Base-by-base conservation (phyloP, 2,329 filamentous ascomycete species). In the Pleurostoma richardsiae region DNA sequence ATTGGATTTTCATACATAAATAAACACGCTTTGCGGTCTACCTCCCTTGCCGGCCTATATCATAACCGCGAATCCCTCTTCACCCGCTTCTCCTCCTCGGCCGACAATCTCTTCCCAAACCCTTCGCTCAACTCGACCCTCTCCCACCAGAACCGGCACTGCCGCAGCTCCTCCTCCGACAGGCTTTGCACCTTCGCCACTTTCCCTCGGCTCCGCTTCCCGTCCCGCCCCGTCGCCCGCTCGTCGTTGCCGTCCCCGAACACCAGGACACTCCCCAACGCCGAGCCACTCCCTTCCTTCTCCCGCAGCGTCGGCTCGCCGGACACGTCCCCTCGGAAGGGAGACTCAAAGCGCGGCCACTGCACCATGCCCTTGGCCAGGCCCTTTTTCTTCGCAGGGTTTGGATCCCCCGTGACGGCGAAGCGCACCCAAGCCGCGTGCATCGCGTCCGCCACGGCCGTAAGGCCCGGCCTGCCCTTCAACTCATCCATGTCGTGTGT, bases 161-260 rank as follows among this genome's bases (percentile, higher is more conserved):
- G 72, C 43, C 69, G 60, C 45, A 62, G 63, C 49, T 78, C 74
- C 49, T 66, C 66, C 4, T 58, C 60, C 27, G 67, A 76, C 64
- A 71, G 59, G 46, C 43, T 62, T 52, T 67, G 61, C 45, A 73
- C 62, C 46, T 69, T 57, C 0, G 71, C 76, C 1, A 74, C 65
- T 3, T 64, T 58, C 77, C 81, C 8, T 47, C 56, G 27, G 57
- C 58, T 31, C 45, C 52, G 1, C 60, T 62, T 43, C 51, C 72
- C 54, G 50, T 67, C 57, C 52, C 41, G 33, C 4, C 53, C 51
- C 27, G 51, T 54, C 51, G 69, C 64, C 4, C 64, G 60, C 64
- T 85, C 80, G 53, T 82, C 71, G 54, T 85, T 85, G 3, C 77
- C 80, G 38, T 69, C 56, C 3, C 80, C 82, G 61, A 85, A 85